Evolutionary conservation across 2,329 filamentous ascomycete genomes (phyloP).

Genomic region (Calonectria montana): DNA sequence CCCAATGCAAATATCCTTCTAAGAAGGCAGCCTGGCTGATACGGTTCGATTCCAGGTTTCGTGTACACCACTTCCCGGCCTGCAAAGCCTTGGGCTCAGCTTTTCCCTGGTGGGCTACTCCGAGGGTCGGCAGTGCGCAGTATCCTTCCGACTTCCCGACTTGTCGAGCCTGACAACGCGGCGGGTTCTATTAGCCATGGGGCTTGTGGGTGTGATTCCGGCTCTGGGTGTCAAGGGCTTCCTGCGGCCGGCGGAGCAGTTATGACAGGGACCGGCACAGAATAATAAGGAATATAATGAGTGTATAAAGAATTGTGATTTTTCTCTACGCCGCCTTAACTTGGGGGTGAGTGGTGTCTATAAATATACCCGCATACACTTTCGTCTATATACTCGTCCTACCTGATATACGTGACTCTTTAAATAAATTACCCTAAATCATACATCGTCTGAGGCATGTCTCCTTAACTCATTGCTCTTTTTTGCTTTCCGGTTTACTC

Average conservation of each 20-base stretch:
- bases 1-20: neutral
- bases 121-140: slow-evolving; percentile 28
- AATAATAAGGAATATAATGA: slow-evolving; percentile 8
- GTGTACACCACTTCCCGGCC: slow-evolving; percentile 29
- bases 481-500: slow-evolving; percentile 30
- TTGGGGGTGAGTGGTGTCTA: slow-evolving; percentile 40
- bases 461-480: slow-evolving; percentile 35
- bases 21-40: neutral
- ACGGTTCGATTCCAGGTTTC: slow-evolving; percentile 28
- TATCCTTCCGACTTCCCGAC: slow-evolving; percentile 38
- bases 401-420: slow-evolving; percentile 26
- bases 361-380: slow-evolving; percentile 41
- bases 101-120: slow-evolving; percentile 31
- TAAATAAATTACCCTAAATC: slow-evolving; percentile 32
- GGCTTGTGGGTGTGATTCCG: slow-evolving; percentile 44
- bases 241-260: slow-evolving; percentile 30
- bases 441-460: slow-evolving; percentile 38
- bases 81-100: slow-evolving; percentile 33
- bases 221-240: slow-evolving; percentile 36
- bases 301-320: slow-evolving; percentile 35
- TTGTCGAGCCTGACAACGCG: slow-evolving; percentile 43
- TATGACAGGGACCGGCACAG: slow-evolving; percentile 35
- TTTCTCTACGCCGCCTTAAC: slow-evolving; percentile 20
- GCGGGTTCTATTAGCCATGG: slow-evolving; percentile 45
- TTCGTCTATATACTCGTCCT: slow-evolving; percentile 31